phyloP scores from a whole-genome alignment of 768 basidiomycete genomes.

The Boletus vinaceobasis region DNA sequence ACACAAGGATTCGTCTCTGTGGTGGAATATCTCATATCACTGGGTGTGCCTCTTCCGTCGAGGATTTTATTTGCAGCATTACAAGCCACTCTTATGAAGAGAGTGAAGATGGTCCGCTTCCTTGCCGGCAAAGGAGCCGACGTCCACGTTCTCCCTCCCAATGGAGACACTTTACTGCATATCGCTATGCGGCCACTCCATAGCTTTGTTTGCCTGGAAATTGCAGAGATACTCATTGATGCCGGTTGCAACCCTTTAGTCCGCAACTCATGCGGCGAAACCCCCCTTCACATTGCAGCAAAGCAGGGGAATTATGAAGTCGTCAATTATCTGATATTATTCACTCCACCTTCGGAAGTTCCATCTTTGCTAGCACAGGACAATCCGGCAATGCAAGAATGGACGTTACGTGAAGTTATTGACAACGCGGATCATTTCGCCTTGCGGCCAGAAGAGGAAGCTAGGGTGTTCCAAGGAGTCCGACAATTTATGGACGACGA shows the following conservation, averaged over 20 bases:
- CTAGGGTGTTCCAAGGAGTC: neutral
- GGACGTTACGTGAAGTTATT: neutral
- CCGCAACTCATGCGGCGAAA: neutral
- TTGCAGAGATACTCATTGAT: neutral
- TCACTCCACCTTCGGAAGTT: neutral
- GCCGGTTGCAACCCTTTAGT: neutral
- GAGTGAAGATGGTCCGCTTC: neutral
- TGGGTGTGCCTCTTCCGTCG: neutral
- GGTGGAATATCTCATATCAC: neutral
- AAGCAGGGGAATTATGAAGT: neutral
- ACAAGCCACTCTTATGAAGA: neutral
- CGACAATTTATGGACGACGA: neutral
- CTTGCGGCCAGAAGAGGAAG: neutral
- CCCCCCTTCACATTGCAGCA: neutral
- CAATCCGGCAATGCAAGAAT: neutral
- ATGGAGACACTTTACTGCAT: slow-evolving; percentile 2
- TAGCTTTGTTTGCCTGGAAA: neutral
- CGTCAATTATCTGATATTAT: neutral
- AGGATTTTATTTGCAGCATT: neutral
- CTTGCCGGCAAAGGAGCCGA: slow-evolving; percentile 2
- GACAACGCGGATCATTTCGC: neutral
- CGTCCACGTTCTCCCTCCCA: neutral
- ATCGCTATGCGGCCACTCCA: neutral
- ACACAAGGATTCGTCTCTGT: neutral
- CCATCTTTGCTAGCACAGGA: neutral